A percentile compares a stretch with the other conserved stretches of the same genome.
phyloP scores from a whole-genome alignment of 2,329 filamentous ascomycete species.

The Exophiala mesophila region DNA sequence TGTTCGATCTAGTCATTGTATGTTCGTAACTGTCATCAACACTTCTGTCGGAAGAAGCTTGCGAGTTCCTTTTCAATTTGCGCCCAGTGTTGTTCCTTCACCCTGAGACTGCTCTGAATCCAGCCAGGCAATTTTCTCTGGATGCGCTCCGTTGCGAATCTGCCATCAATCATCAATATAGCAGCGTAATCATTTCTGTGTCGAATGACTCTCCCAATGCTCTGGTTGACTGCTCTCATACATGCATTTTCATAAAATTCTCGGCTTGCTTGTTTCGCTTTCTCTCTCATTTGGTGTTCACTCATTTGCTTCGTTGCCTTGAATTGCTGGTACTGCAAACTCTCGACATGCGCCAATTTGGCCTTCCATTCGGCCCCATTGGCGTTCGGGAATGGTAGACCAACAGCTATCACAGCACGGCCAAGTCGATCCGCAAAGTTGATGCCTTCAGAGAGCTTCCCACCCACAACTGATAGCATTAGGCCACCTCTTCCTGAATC shows the following conservation, averaged over 20 bases:
- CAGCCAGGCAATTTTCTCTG: conserved; percentile 77
- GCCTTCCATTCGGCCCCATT: conserved; percentile 89
- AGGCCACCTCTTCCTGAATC: conserved; percentile 62
- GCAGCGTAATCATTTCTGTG: conserved; percentile 85
- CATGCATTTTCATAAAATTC: conserved; percentile 93
- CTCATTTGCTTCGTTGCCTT: conserved; percentile 13
- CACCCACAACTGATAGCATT: conserved; percentile 84
- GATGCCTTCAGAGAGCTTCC: conserved; percentile 94
- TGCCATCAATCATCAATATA: conserved; percentile 76
- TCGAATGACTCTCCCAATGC: conserved; percentile 85
- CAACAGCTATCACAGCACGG: conserved; percentile 84
- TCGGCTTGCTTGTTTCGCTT: conserved; percentile 51
- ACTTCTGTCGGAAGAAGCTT: conserved; percentile 47
- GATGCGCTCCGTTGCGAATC: conserved; percentile 72
- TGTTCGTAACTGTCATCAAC: not conserved
- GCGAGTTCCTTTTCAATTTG: conserved; percentile 56
- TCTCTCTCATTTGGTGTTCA: conserved; percentile 24
- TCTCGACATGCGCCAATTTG: conserved; percentile 79
- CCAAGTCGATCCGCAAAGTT: conserved; percentile 93
- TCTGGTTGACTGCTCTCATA: conserved; percentile 96
- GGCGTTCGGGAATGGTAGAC: conserved; percentile 87
- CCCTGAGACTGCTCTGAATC: conserved; percentile 68
- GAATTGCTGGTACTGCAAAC: conserved; percentile 18
- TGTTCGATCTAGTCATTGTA: not conserved
- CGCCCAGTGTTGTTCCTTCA: conserved; percentile 50